Percentiles rank a stretch among this genome's conserved stretches.
These are phyloP conservation scores for Tarenaya hassleriana DNA, from an alignment of 345 rosid genomes.

Conservation along the genomic window DNA sequence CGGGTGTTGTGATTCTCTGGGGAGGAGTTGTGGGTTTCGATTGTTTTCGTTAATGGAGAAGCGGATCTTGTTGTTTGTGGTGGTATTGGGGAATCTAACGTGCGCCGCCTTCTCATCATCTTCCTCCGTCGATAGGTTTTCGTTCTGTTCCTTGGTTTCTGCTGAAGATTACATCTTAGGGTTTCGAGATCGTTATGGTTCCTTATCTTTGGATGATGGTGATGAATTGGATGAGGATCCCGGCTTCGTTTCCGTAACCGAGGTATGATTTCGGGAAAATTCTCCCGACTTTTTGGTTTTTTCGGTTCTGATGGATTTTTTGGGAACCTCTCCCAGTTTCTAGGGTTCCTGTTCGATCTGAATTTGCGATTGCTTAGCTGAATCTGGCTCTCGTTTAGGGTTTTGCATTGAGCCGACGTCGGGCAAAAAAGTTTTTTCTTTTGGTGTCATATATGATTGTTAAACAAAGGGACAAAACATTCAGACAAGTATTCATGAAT, in stretches of 20 bases:
- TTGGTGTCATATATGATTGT: no score
- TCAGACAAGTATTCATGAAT: not conserved
- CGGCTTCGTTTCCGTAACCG: conserved; percentile 40
- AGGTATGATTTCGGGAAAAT: conserved; percentile 32
- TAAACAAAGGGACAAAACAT: no score
- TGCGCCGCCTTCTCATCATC: conserved; percentile 15
- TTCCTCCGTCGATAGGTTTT: conserved; percentile 20
- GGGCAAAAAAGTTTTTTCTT: not conserved
- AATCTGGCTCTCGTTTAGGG: not conserved
- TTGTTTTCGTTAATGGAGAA: conserved; percentile 3
- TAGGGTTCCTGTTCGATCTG: not conserved
- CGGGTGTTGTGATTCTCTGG: not conserved
- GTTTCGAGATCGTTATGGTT: conserved; percentile 39
- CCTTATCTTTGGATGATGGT: conserved; percentile 6
- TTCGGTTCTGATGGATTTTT: not conserved
- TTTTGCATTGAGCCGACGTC: not conserved
- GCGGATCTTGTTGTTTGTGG: conserved; percentile 30
- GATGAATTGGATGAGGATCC: conserved; percentile 13
- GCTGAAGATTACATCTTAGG: conserved; percentile 41
- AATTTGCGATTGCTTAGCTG: not conserved
- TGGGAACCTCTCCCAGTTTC: not conserved
- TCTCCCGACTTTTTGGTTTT: not conserved
- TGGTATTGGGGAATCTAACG: conserved; percentile 29
- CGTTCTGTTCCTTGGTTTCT: conserved; percentile 37
- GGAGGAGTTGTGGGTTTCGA: not conserved